Percentiles rank a stretch among this genome's conserved stretches.
These are phyloP conservation scores for Irpex sp. DNA, from an alignment of 1,284 basidiomycete species.

Conservation along the genomic window DNA sequence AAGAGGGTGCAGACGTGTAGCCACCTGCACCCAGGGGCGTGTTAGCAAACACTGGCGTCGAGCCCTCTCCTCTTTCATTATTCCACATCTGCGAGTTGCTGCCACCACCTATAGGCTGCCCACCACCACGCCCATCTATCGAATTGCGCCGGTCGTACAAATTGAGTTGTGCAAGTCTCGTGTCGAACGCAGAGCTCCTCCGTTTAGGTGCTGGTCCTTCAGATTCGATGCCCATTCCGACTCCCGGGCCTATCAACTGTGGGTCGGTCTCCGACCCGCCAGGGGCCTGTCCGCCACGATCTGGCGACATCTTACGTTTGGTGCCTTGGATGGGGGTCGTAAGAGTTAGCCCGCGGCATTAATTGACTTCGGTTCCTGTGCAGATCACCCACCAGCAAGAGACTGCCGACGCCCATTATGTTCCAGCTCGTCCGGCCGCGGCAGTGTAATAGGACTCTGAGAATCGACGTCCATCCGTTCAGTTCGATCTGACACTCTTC, in stretches of 20 bases:
- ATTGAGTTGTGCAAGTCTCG: constrained; percentile 66
- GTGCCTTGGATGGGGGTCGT: constrained; percentile 47
- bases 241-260: constrained; percentile 66
- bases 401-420: constrained; percentile 47
- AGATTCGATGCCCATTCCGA: constrained; percentile 52
- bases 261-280: constrained; percentile 60
- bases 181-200: constrained; percentile 75
- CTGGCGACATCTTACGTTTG: constrained; percentile 78
- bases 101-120: constrained; percentile 3
- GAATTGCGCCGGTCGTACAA: constrained; percentile 75
- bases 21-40: constrained; percentile 41
- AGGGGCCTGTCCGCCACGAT: constrained; percentile 47
- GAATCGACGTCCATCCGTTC: constrained; percentile 47
- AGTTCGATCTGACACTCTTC: constrained; percentile 23
- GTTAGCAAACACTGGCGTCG: constrained; percentile 59
- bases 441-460: constrained; percentile 16
- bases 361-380: not conserved
- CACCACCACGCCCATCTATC: constrained; percentile 49
- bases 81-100: constrained; percentile 44
- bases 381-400: constrained; percentile 24
- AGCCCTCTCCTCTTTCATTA: constrained; percentile 69
- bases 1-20: constrained; percentile 43
- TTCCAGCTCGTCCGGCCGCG: constrained; percentile 47
- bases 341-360: not conserved
- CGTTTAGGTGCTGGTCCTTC: constrained; percentile 75